Conservation (phyloP, 1,284 basidiomycete genomes). For the Dichomitus squalens region DNA sequence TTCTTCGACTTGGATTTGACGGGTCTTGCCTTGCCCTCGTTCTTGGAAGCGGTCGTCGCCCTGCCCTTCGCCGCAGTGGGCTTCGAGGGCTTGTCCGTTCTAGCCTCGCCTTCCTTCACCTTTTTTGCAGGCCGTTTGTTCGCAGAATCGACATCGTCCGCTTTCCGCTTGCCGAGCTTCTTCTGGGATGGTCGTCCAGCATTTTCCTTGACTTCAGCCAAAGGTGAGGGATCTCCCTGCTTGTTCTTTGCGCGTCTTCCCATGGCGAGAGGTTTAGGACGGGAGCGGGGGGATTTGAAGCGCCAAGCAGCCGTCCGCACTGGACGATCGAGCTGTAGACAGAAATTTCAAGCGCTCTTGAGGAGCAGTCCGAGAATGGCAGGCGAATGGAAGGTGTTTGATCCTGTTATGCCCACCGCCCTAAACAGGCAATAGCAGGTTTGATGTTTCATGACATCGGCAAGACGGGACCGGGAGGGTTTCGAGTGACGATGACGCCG, state of each 20-base stretch:
- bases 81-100: slow-evolving; percentile 11
- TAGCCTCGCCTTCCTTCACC: slow-evolving; percentile 43
- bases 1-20: slow-evolving; percentile 25
- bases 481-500: too few relatives aligned
- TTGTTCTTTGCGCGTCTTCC: slow-evolving; percentile 92
- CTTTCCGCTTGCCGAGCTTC: slow-evolving; percentile 75
- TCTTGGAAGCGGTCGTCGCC: slow-evolving; percentile 12
- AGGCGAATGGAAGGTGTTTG: slow-evolving; percentile 10
- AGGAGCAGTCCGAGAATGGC: slow-evolving; percentile 3
- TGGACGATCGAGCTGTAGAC: background rate
- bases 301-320: background rate
- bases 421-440: background rate
- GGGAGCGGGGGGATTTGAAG: background rate
- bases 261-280: slow-evolving; percentile 49
- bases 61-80: slow-evolving; percentile 23
- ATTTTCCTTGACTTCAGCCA: slow-evolving; percentile 44
- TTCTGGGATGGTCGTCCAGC: slow-evolving; percentile 44
- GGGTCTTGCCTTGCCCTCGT: slow-evolving; percentile 37
- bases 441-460: too few relatives aligned
- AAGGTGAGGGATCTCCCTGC: slow-evolving; percentile 75
- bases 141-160: slow-evolving; percentile 41
- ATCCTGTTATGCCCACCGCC: background rate
- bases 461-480: too few relatives aligned
- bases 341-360: slow-evolving; percentile 23
- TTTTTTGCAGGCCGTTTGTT: slow-evolving; percentile 58